A percentile compares a stretch with the other conserved stretches of the same genome.
Evolutionary conservation across 305 asterid species (phyloP).

Genomic region (Fraxinus paxiana): DNA sequence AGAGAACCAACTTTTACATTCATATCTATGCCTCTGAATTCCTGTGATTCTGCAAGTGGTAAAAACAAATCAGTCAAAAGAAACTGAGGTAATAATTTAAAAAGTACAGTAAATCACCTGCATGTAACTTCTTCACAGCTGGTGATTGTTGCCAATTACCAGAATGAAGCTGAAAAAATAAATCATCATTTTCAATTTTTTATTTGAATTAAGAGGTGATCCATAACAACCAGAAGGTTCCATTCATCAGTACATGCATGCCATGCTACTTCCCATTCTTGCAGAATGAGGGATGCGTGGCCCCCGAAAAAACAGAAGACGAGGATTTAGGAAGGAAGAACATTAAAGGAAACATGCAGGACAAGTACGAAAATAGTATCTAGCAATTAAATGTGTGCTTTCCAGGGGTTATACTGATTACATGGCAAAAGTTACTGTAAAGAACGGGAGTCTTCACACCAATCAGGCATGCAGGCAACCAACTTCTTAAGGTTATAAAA

Average conservation of each 20-base stretch:
- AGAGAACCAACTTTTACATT: conserved; percentile 52
- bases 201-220: conserved; percentile 13
- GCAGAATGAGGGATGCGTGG: background rate
- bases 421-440: background rate
- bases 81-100: conserved; percentile 3
- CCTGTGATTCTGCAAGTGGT: conserved; percentile 48
- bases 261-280: conserved; percentile 14
- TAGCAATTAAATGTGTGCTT: background rate
- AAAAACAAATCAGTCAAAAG: conserved; percentile 25
- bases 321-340: conserved; percentile 3
- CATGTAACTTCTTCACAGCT: conserved; percentile 60
- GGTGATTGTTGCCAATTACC: conserved; percentile 62
- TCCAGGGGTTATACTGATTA: conserved; percentile 8
- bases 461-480: conserved; percentile 15
- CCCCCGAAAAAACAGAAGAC: background rate
- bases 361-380: background rate
- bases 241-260: background rate
- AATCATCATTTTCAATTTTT: conserved; percentile 8
- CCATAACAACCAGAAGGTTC: background rate
- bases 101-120: conserved; percentile 42
- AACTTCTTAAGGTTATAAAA: background rate
- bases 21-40: conserved; percentile 40
- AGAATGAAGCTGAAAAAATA: conserved; percentile 80
- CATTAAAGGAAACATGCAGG: conserved; percentile 2
- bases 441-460: background rate